These are phyloP conservation scores for Fusarium brachygibbosum DNA, from an alignment of 2,329 filamentous ascomycete species.

Conservation along the genomic window DNA sequence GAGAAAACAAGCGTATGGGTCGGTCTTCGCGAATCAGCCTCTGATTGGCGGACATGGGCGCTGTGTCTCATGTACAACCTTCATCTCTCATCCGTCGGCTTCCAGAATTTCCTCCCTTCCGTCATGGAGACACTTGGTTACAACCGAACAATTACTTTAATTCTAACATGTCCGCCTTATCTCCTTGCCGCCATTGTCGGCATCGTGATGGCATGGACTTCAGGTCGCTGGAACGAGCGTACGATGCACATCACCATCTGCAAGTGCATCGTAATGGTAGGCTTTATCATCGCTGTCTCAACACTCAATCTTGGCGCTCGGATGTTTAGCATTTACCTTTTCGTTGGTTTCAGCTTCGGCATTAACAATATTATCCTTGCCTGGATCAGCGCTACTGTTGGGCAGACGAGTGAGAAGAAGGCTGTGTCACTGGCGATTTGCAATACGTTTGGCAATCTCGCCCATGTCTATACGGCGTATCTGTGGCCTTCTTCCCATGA, in stretches of 20 bases:
- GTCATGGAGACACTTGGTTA: constrained; percentile 63
- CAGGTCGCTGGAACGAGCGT: constrained; percentile 60
- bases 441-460: constrained; percentile 34
- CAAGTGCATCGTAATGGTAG: constrained; percentile 56
- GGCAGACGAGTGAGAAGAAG: constrained; percentile 63
- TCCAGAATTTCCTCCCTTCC: constrained; percentile 50
- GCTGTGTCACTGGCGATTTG: constrained; percentile 35
- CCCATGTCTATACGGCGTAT: constrained; percentile 36
- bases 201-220: constrained; percentile 47
- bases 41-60: constrained; percentile 50
- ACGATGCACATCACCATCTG: constrained; percentile 38
- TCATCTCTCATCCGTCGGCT: constrained; percentile 45
- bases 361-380: constrained; percentile 61
- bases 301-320: constrained; percentile 41
- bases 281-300: constrained; percentile 45
- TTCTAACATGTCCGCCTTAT: constrained; percentile 65
- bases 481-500: constrained; percentile 24
- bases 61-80: constrained; percentile 49
- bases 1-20: constrained; percentile 56
- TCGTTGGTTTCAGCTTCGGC: constrained; percentile 56
- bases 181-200: constrained; percentile 55
- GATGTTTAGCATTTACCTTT: constrained; percentile 53
- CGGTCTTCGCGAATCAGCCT: constrained; percentile 44
- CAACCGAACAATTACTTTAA: constrained; percentile 60
- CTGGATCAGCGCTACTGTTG: constrained; percentile 56